Evolutionary conservation across 1,284 basidiomycete species (phyloP), one percentile per base, ranked within the genome.

Genomic region (Leccinum cinnamomeum): DNA sequence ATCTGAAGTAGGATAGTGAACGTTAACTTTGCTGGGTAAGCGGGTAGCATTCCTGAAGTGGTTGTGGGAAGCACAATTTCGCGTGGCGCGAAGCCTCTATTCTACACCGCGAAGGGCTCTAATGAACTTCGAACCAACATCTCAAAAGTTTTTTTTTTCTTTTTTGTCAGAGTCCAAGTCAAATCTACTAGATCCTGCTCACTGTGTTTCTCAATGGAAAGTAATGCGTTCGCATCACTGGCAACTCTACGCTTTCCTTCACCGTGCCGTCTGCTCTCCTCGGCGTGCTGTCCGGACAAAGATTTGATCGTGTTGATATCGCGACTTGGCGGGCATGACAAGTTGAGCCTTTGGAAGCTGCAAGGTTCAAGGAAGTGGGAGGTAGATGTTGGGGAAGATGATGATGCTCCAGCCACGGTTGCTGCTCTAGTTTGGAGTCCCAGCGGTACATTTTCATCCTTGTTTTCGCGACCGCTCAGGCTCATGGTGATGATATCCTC

Each of bases 271-370:
- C 69, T 92, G 25, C 75, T 90, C 23, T 62, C 76, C 10, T 82
- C 85, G 18, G 84, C 91, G 59, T 93, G 91, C 70, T 92, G 91
- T 73, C 91, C 91, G 16, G 91, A 92, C 77, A 93, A 93, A 75
- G 91, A 94, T 75, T 78, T 93, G 33, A 77, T 92, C 10, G 78
- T 88, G 18, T 77, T 92, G 8, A 78, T 92, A 53, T 86, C 86
- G 62, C 82, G 84, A 39, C 76, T 87, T 18, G 88, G 85, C 30
- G 84, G 84, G 41, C 82, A 83, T 63, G 89, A 91, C 69, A 82
- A 84, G 63, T 75, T 93, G 68, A 85, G 86, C 66, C 79, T 94
- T 35, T 92, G 90, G 90, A 92, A 90, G 67, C 83, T 88, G 73
- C 86, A 90, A 68, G 91, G 91, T 14, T 77, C 84, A 4, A 91